Conservation (phyloP, 202 grass and related monocot species). For the Saccharum hybrid region DNA sequence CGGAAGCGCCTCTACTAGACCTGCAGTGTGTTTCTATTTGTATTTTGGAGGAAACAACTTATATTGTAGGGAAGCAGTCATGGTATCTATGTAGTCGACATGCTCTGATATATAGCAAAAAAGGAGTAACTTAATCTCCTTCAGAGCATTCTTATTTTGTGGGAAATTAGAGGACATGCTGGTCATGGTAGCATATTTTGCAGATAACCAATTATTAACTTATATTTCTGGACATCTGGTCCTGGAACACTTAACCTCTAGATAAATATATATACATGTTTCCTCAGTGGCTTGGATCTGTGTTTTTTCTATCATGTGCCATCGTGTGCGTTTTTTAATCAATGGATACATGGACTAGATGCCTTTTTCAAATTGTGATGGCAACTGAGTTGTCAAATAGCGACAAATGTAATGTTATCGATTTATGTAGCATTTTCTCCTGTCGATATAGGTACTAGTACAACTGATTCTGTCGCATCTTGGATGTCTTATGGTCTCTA, state of each 20-base stretch:
- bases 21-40: background rate
- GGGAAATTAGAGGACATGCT: slow-evolving; percentile 3
- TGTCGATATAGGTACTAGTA: background rate
- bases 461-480: background rate
- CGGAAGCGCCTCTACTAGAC: slow-evolving; percentile 75
- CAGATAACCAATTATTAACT: slow-evolving; percentile 29
- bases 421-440: background rate
- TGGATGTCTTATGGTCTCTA: background rate
- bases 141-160: slow-evolving; percentile 18
- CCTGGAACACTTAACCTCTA: background rate
- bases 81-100: slow-evolving; percentile 31
- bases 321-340: background rate
- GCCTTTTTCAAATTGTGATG: background rate
- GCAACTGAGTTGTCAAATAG: background rate
- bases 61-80: slow-evolving; percentile 22
- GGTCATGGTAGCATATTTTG: slow-evolving; percentile 44
- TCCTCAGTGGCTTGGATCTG: background rate
- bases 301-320: background rate
- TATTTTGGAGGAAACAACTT: slow-evolving; percentile 24
- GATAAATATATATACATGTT: background rate
- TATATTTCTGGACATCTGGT: background rate
- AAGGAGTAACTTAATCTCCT: slow-evolving; percentile 9
- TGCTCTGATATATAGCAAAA: slow-evolving; percentile 32
- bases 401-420: background rate
- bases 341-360: background rate